phyloP scores from a whole-genome alignment of 2,329 filamentous ascomycete species.

The Aspergillus novofumigatus region DNA sequence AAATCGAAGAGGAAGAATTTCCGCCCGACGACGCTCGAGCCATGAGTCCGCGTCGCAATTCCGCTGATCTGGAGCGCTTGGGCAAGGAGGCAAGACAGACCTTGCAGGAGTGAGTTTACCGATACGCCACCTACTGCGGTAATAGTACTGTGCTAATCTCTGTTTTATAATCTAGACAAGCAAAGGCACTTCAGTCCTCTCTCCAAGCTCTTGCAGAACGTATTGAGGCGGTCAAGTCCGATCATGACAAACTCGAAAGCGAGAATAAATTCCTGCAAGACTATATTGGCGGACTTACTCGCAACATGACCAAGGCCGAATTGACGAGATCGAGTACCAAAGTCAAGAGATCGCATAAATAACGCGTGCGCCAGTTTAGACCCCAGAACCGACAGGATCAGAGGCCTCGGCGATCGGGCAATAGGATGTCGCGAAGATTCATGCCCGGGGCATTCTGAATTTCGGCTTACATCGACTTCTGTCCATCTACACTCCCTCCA shows the following conservation, averaged over 20 bases:
- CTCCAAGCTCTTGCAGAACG: slow-evolving; percentile 86
- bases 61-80: slow-evolving; percentile 83
- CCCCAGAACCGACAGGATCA: slow-evolving; percentile 6
- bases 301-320: slow-evolving; percentile 57
- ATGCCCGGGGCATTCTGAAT: neutral
- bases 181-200: slow-evolving; percentile 81
- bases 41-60: slow-evolving; percentile 90
- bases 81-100: slow-evolving; percentile 72
- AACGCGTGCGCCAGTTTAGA: slow-evolving; percentile 9
- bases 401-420: neutral
- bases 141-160: slow-evolving; percentile 1
- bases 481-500: neutral
- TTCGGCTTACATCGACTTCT: neutral
- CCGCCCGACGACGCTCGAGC: slow-evolving; percentile 84
- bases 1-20: slow-evolving; percentile 69
- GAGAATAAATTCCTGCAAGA: slow-evolving; percentile 98
- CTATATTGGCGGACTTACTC: slow-evolving; percentile 95
- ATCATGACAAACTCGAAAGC: slow-evolving; percentile 93
- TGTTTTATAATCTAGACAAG: slow-evolving; percentile 60
- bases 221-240: slow-evolving; percentile 88
- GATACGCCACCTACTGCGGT: neutral
- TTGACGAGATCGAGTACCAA: slow-evolving; percentile 51
- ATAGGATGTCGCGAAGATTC: neutral
- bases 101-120: slow-evolving; percentile 54
- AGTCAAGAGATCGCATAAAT: slow-evolving; percentile 45